A percentile compares a stretch with the other conserved stretches of the same genome.
Evolutionary conservation across 2,329 filamentous ascomycete genomes (phyloP).

Genomic region (Arthroderma sp.): DNA sequence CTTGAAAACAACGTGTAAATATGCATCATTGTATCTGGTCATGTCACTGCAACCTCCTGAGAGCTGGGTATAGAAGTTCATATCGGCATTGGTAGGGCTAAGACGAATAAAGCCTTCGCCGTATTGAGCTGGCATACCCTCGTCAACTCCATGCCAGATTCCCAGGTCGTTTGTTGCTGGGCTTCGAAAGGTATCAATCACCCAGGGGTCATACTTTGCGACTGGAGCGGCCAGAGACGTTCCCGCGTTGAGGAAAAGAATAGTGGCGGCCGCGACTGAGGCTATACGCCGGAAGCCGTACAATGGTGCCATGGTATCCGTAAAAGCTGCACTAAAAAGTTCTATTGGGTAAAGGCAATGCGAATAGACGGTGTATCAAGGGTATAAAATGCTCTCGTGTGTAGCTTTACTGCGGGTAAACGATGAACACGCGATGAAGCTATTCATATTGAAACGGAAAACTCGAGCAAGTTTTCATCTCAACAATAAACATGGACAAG

Average conservation of each 20-base stretch:
- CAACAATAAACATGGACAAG: background rate
- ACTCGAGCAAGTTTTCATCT: background rate
- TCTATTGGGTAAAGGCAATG: background rate
- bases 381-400: background rate
- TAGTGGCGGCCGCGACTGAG: background rate
- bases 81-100: conserved; percentile 48
- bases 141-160: conserved; percentile 55
- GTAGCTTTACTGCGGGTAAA: background rate
- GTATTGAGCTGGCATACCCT: conserved; percentile 44
- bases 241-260: background rate
- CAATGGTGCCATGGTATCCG: background rate
- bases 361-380: background rate
- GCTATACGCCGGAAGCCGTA: background rate
- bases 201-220: conserved; percentile 16
- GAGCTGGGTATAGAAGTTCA: conserved; percentile 50
- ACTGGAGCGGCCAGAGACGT: background rate
- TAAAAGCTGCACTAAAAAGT: background rate
- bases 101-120: conserved; percentile 44
- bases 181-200: conserved; percentile 51
- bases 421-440: background rate
- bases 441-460: background rate
- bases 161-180: conserved; percentile 46
- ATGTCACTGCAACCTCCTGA: conserved; percentile 46
- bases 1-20: conserved; percentile 53
- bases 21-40: conserved; percentile 42